A percentile compares a stretch with the other conserved stretches of the same genome.
Conservation (phyloP, 352 stramenopile genomes). For the Phytophthora sansomeana region DNA sequence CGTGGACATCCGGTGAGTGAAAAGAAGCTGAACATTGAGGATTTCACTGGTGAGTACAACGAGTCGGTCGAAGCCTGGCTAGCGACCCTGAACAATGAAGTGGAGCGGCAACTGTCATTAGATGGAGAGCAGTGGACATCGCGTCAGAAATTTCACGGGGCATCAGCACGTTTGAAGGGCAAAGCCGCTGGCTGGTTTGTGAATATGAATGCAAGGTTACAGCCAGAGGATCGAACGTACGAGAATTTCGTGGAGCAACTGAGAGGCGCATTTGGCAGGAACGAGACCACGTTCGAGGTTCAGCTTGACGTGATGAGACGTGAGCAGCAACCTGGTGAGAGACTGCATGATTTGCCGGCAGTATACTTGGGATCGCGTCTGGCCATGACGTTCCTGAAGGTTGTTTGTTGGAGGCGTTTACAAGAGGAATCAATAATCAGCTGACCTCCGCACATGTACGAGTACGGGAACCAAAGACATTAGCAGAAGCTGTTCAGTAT, state of each 20-base stretch:
- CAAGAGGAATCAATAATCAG: background rate
- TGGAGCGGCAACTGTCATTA: background rate
- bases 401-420: background rate
- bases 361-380: background rate
- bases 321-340: background rate
- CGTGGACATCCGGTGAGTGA: too few relatives aligned
- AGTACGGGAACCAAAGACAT: background rate
- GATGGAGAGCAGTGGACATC: slow-evolving; percentile 1
- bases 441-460: background rate
- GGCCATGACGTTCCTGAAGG: background rate
- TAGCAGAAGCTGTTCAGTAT: slow-evolving; percentile 1
- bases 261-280: background rate
- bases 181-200: background rate
- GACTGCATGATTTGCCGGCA: background rate
- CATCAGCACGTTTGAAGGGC: background rate
- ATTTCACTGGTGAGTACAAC: background rate
- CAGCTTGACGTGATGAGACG: background rate
- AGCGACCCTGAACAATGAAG: background rate
- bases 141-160: background rate
- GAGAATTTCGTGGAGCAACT: background rate
- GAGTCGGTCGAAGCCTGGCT: slow-evolving; percentile 1
- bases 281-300: background rate
- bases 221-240: background rate
- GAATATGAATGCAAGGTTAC: background rate
- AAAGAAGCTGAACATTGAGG: slow-evolving; percentile 1